A percentile compares a stretch with the other conserved stretches of the same genome.
Evolutionary conservation across 2,329 filamentous ascomycete species (phyloP).

Genomic region (Neofusicoccum sp.): DNA sequence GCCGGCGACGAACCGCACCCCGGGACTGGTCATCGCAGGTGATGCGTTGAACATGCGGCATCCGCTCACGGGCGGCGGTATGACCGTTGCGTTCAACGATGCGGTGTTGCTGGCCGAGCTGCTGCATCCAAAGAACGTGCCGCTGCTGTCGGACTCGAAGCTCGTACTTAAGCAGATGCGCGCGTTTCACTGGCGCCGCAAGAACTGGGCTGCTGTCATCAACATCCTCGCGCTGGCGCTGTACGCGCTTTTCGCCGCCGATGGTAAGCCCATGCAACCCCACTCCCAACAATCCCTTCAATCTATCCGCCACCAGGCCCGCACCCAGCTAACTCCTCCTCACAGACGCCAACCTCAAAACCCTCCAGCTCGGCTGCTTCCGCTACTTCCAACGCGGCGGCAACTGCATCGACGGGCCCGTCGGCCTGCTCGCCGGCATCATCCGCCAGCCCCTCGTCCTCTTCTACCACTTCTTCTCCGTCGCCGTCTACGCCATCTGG

Average conservation of each 20-base stretch:
- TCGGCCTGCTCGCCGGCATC: slow-evolving; percentile 77
- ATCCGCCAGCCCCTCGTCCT: slow-evolving; percentile 74
- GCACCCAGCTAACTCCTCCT: neutral
- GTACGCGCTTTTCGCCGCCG: slow-evolving; percentile 85
- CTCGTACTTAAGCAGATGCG: slow-evolving; percentile 68
- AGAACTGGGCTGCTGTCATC: slow-evolving; percentile 79
- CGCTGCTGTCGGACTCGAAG: slow-evolving; percentile 64
- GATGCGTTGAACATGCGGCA: slow-evolving; percentile 99
- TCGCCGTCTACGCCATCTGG: slow-evolving; percentile 87
- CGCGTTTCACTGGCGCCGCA: slow-evolving; percentile 83
- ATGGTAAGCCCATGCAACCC: slow-evolving; percentile 47
- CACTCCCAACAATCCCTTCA: neutral
- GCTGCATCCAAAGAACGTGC: slow-evolving; percentile 66
- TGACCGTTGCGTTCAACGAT: slow-evolving; percentile 97
- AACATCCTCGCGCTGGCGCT: slow-evolving; percentile 97
- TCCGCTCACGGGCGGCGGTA: slow-evolving; percentile 91
- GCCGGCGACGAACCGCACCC: slow-evolving; percentile 67
- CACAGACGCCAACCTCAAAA: slow-evolving; percentile 66
- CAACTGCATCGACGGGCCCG: slow-evolving; percentile 72
- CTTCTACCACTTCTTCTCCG: slow-evolving; percentile 90
- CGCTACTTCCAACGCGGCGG: slow-evolving; percentile 78
- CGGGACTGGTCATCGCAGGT: slow-evolving; percentile 77
- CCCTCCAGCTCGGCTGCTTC: slow-evolving; percentile 88
- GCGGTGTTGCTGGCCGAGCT: slow-evolving; percentile 74
- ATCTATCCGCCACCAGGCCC: slow-evolving; percentile 6